Evolutionary conservation across 2,329 filamentous ascomycete species (phyloP).

Genomic region (Kalaharituber pfeilii): DNA sequence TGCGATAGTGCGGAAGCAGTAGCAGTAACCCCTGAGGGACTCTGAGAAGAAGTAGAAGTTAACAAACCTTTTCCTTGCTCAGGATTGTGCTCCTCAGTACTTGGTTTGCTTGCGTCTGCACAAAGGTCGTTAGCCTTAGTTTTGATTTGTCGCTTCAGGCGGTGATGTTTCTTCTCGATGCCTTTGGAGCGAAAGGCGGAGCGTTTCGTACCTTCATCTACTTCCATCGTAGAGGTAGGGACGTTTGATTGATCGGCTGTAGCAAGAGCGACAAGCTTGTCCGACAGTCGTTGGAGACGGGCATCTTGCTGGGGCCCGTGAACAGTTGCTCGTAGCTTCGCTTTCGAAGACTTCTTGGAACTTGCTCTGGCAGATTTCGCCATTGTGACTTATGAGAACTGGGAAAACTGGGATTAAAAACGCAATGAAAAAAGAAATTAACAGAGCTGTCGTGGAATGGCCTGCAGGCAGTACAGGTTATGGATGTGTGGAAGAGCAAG

Average conservation of each 20-base stretch:
- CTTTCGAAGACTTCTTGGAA: slow-evolving; percentile 12
- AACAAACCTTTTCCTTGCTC: slow-evolving; percentile 1
- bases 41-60: background rate
- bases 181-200: background rate
- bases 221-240: background rate
- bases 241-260: slow-evolving; percentile 5
- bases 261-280: slow-evolving; percentile 23
- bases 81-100: background rate
- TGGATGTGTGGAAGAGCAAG: too few species aligned
- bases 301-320: slow-evolving; percentile 15
- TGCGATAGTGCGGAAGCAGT: background rate
- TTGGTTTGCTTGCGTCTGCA: background rate
- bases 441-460: too few species aligned
- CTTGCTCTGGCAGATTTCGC: slow-evolving; percentile 13
- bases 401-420: too few species aligned
- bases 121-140: background rate
- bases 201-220: slow-evolving; percentile 2
- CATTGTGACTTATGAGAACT: too few species aligned
- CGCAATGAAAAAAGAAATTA: too few species aligned
- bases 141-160: background rate
- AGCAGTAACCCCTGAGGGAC: background rate
- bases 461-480: too few species aligned
- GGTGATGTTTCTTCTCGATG: background rate
- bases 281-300: slow-evolving; percentile 19
- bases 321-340: slow-evolving; percentile 12